phyloP scores from a whole-genome alignment of 202 grass and related monocot species.

The Musa balbisiana region DNA sequence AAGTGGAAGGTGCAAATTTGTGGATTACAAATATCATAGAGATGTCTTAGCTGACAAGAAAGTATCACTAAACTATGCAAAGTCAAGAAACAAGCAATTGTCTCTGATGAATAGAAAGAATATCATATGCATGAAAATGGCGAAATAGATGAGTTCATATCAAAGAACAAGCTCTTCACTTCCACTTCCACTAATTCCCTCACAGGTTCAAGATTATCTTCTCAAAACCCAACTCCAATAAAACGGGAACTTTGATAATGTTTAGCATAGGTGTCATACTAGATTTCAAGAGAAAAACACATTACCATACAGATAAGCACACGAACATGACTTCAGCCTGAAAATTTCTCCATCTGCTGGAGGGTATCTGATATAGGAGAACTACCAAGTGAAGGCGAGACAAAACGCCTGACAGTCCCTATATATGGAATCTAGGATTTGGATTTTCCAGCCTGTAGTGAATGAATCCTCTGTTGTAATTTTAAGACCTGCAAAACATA shows the following conservation, averaged over 20 bases:
- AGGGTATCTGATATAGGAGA: not conserved
- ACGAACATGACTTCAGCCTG: not conserved
- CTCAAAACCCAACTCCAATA: not conserved
- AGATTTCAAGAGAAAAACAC: not conserved
- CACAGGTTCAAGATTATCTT: no score
- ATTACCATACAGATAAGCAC: not conserved
- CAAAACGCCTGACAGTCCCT: not conserved
- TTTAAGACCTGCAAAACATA: constrained; percentile 68
- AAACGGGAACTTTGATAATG: not conserved
- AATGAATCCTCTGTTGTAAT: constrained; percentile 89
- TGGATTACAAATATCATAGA: no score
- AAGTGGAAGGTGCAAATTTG: no score
- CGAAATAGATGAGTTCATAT: not conserved
- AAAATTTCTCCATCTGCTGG: not conserved
- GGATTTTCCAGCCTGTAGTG: constrained; percentile 48
- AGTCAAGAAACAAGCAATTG: not conserved
- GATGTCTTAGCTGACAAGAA: not conserved
- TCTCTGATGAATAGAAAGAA: not conserved
- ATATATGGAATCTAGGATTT: constrained; percentile 39
- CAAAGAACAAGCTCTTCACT: not conserved
- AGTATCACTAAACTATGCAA: not conserved
- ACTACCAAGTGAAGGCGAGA: not conserved
- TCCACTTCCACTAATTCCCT: not conserved
- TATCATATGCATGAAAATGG: not conserved
- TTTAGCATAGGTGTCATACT: no score